Conservation (phyloP, 257 asterid genomes). For the Voacanga thouarsii region DNA sequence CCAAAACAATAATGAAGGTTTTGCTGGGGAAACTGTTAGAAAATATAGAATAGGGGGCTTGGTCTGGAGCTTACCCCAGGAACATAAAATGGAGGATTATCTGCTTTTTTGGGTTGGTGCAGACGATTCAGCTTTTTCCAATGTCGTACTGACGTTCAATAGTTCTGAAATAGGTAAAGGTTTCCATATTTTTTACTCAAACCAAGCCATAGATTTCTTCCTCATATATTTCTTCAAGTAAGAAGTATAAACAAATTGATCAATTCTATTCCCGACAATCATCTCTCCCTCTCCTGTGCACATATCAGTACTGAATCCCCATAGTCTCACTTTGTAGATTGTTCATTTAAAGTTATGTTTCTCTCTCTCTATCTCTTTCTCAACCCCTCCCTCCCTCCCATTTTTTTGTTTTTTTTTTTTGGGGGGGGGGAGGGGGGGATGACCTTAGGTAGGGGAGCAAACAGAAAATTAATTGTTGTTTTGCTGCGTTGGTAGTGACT, state of each 20-base stretch:
- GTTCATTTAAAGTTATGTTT: not conserved
- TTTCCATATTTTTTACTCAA: not conserved
- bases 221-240: not conserved
- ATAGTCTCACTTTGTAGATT: not conserved
- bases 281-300: not conserved
- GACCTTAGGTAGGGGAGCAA: not conserved
- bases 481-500: not conserved
- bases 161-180: slow-evolving; percentile 75
- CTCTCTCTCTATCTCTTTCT: too few species aligned
- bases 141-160: slow-evolving; percentile 66
- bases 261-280: not conserved
- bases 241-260: not conserved
- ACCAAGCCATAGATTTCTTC: not conserved
- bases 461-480: not conserved
- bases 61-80: slow-evolving; percentile 72
- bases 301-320: not conserved
- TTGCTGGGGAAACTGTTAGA: slow-evolving; percentile 32
- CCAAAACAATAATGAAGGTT: slow-evolving; percentile 24
- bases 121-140: slow-evolving; percentile 73
- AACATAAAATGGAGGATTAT: slow-evolving; percentile 69
- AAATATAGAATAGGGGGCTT: slow-evolving; percentile 63
- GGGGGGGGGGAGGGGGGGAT: too few species aligned
- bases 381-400: too few species aligned
- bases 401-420: too few species aligned
- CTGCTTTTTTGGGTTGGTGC: slow-evolving; percentile 76